Evolutionary conservation across 78 protist genomes (phyloP).

Genomic region (Dictyostelium firmibasis): DNA sequence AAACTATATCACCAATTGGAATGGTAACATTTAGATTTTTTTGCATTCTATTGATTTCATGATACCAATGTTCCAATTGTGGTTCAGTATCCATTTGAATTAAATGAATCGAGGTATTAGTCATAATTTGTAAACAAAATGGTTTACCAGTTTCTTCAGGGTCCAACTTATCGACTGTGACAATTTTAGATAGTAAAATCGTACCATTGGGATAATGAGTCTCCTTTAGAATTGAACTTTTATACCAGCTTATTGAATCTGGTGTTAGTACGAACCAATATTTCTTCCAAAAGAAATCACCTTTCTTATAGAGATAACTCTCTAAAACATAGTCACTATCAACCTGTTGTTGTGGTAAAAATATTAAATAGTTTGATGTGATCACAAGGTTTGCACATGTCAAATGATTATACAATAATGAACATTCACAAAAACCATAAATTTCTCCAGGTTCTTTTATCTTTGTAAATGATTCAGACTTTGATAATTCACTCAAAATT

Average conservation of each 20-base stretch:
- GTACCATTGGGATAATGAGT: slow-evolving; percentile 62
- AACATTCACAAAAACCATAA: slow-evolving; percentile 35
- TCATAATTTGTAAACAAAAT: slow-evolving; percentile 34
- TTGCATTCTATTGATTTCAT: slow-evolving; percentile 30
- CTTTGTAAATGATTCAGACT: not conserved
- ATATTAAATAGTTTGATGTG: slow-evolving; percentile 11
- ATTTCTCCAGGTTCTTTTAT: not conserved
- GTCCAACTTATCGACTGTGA: slow-evolving; percentile 4
- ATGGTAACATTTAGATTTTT: slow-evolving; percentile 16
- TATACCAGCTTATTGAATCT: slow-evolving; percentile 48
- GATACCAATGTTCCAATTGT: slow-evolving; percentile 52
- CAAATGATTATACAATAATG: slow-evolving; percentile 43
- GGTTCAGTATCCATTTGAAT: slow-evolving; percentile 47
- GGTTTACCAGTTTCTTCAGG: slow-evolving; percentile 13
- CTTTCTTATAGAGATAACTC: slow-evolving; percentile 50
- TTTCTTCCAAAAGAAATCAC: slow-evolving; percentile 69
- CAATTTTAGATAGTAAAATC: slow-evolving; percentile 11
- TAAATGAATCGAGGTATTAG: slow-evolving; percentile 10
- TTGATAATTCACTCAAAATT: not conserved
- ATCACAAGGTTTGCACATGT: slow-evolving; percentile 23
- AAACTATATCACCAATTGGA: slow-evolving; percentile 24
- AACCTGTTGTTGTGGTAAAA: slow-evolving; percentile 34
- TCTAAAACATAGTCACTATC: slow-evolving; percentile 1
- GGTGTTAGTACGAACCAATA: slow-evolving; percentile 47
- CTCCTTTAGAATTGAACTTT: slow-evolving; percentile 23